Conservation (phyloP, 1,139 yeast species). For the Candida freyschussii region DNA sequence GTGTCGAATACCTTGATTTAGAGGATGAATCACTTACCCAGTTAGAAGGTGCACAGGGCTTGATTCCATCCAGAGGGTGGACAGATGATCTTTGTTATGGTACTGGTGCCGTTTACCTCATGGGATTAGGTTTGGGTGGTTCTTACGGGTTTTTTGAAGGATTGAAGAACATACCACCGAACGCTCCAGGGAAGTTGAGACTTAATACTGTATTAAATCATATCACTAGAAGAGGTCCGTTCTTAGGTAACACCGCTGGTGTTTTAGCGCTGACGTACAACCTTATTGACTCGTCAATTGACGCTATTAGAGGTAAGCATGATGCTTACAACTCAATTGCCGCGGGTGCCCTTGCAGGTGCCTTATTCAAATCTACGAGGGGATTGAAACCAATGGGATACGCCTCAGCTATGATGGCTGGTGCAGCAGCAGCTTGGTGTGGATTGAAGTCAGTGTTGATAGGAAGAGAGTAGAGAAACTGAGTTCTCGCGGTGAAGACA, state of each 20-base stretch:
- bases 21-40: constrained; percentile 76
- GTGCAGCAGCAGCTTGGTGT: constrained; percentile 93
- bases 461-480: no score
- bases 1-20: constrained; percentile 83
- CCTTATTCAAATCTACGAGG: constrained; percentile 78
- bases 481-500: no score
- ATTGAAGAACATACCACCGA: constrained; percentile 63
- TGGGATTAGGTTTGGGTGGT: constrained; percentile 84
- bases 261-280: constrained; percentile 88
- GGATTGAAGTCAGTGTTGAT: constrained; percentile 49
- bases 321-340: constrained; percentile 79
- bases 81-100: constrained; percentile 96
- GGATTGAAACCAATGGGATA: constrained; percentile 87
- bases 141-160: constrained; percentile 86
- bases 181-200: constrained; percentile 69
- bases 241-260: constrained; percentile 91
- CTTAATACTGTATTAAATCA: constrained; percentile 87
- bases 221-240: constrained; percentile 93
- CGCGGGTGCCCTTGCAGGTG: constrained; percentile 93
- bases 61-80: constrained; percentile 95
- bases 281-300: constrained; percentile 74
- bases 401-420: constrained; percentile 79
- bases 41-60: constrained; percentile 82
- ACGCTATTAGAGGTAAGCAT: constrained; percentile 79
- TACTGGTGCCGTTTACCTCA: constrained; percentile 87